Base-by-base conservation (phyloP, 345 rosid species). In the Eucalyptus guilfoylei region DNA sequence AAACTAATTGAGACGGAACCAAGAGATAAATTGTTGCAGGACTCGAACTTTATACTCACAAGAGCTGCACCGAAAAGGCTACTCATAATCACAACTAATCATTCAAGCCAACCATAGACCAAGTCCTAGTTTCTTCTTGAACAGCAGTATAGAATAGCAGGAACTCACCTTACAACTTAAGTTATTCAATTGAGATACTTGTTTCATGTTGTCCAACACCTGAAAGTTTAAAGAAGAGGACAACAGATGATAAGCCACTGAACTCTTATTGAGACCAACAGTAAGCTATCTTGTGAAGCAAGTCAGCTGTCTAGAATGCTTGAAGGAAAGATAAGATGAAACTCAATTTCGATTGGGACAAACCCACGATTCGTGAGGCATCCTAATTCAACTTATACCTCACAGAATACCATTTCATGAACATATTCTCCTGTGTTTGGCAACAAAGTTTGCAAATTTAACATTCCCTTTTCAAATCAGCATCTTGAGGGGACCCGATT, bases 181-280 rank as follows among this genome's bases (percentile, higher is more conserved):
- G 34, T 94, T 90, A 90, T 97, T 97, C 37, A 95, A 92, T 28
- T 94, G 92, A 87, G 95, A 95, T 6, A 93, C 97, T 89, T 58
- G 92, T 91, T 89, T 92, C 96, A 96, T 96, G 92, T 96, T 97
- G 14, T 95, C 97, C 93, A 96, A 89, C 93, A 96, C 98, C 99
- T 97, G 94, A 90, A 91, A 45, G 55, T 86, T 40, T 44, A 90
- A 90, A 54, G 49, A 88, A 87, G 19, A 88, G 14, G 62, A 21
- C 72, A 89, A 49, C 14, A 14, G 42, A 34, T 17, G 64, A 88
- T 88, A 55, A 88, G 76, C 83, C 47, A 37, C 83, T 40, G 28
- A 76, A 76, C 47, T 76, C 47, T 21, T 76, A 40, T 76, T 21
- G 44, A 76, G 45, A 76, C 83, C 83, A 37, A 40, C 47, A 40